Evolutionary conservation across 345 rosid genomes (phyloP), one percentile per base, ranked within the genome.

Genomic region (Raphanus sativus): DNA sequence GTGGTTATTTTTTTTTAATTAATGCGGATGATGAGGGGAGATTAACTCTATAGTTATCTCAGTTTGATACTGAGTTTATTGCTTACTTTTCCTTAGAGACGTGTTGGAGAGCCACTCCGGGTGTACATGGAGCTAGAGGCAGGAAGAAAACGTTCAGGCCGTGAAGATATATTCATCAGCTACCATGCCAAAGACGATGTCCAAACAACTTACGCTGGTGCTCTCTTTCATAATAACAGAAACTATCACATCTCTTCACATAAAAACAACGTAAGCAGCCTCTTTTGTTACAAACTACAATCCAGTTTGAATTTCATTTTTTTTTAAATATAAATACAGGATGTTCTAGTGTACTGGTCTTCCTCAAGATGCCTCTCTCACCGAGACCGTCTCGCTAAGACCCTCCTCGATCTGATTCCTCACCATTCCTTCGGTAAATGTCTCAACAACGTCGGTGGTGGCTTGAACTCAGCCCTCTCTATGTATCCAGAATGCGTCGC

Each of bases 91-190:
- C 10, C 38, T 50, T 68, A 94, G 98, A 90, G 98, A 80, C 87
- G 70, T 56, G 82, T 62, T 6, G 92, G 97, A 50, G 97, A 86
- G 42, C 98, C 97, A n/a, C 89, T 90, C 45, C 97, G 95, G 21
- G 95, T 89, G 59, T 94, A 90, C 80, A 90, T 94, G 98, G 97
- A 94, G 74, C 93, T 94, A 54, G 98, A 94, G 63, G 90, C 95
- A 6, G 93, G 95, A 64, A 85, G 98, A 77, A 94, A 68, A 76
- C 85, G 87, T 58, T 87, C 97, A n/a, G 97, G 97, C 64, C 71
- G 40, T 62, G 97, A 92, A 78, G 98, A 94, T 84, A 66, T 94
- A 71, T 94, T 90, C 78, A 85, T 94, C 34, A 86, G 98, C 84
- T 94, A 94, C 82, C 98, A 94, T 81, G 91, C 95, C 8, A 77